Evolutionary conservation across 2,329 filamentous ascomycete species (phyloP), one percentile per base, ranked within the genome.

Genomic region (Phialophora verrucosa): DNA sequence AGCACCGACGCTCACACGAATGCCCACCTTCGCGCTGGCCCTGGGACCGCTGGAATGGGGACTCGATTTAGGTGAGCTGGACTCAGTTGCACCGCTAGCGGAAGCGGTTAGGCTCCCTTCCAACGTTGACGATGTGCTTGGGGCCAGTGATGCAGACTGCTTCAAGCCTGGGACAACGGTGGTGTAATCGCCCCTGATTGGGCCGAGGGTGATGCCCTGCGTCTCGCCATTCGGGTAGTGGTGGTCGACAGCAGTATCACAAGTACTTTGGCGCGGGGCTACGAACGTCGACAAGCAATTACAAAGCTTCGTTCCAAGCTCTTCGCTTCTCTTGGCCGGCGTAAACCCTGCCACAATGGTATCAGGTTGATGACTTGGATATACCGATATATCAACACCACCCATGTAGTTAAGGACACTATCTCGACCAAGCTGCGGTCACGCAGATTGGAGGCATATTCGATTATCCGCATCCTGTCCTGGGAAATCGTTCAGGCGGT

Each of bases 371-470:
- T 51, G 25, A n/a, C 20, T 51, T 51, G 20, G 49, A 27, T 2
- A 51, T 25, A 20, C 20, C 11, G 49, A 51, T 51, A 51, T 12
- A n/a, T 23, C 49, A 29, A 51, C 38, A 44, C 38, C 38, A 44
- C 38, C 11, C 49, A 12, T 23, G 49, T 51, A 51, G 23, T 7
- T 27, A 23, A 23, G 20, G 49, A 14, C 11, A 4, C 20, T 29
- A 23, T 51, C 49, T 51, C 10, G 20, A 29, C 14, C 20, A 27
- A 7, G 49, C 10, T 23, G 20, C n/a, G 3, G 3, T 4, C 49
- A 51, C 27, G 49, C 49, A 51, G 12, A 27, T 12, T 51, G n/a
- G 20, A 51, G 20, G 49, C 49, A 51, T 51, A 51, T 51, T 23
- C 49, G 25, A 51, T 51, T 51, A 51, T 27, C 49, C 49, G 49